Conservation (phyloP, 2,329 filamentous ascomycete genomes). For the Xylogone sp. region DNA sequence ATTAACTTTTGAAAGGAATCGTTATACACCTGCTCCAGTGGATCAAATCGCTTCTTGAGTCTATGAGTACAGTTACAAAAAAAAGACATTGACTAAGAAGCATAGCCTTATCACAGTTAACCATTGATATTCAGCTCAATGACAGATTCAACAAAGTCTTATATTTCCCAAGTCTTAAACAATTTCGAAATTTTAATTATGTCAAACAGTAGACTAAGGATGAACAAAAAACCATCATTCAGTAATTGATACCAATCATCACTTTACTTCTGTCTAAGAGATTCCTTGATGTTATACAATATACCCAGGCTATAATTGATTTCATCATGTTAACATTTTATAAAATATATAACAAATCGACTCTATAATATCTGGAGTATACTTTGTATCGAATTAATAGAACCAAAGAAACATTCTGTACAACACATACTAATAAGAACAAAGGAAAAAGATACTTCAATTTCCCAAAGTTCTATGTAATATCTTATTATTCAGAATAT, state of each 20-base stretch:
- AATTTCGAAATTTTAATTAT: background rate
- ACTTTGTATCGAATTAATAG: background rate
- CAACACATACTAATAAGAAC: background rate
- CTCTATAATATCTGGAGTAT: background rate
- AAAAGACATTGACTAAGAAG: background rate
- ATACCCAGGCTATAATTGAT: background rate
- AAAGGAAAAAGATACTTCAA: background rate
- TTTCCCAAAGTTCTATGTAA: background rate
- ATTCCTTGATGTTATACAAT: background rate
- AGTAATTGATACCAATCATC: background rate
- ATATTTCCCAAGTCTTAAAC: background rate
- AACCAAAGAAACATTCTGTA: background rate
- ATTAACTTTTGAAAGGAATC: background rate
- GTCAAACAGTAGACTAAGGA: background rate
- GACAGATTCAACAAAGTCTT: background rate
- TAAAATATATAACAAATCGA: background rate
- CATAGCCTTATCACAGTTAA: background rate
- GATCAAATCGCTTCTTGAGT: background rate
- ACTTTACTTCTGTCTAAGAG: background rate
- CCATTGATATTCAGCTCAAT: background rate
- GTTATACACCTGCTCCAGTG: background rate
- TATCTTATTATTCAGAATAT: background rate
- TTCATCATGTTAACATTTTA: background rate
- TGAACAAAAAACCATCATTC: background rate
- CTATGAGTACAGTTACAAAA: background rate